Evolutionary conservation across 768 basidiomycete species (phyloP).

Genomic region (Auricularia sp.): DNA sequence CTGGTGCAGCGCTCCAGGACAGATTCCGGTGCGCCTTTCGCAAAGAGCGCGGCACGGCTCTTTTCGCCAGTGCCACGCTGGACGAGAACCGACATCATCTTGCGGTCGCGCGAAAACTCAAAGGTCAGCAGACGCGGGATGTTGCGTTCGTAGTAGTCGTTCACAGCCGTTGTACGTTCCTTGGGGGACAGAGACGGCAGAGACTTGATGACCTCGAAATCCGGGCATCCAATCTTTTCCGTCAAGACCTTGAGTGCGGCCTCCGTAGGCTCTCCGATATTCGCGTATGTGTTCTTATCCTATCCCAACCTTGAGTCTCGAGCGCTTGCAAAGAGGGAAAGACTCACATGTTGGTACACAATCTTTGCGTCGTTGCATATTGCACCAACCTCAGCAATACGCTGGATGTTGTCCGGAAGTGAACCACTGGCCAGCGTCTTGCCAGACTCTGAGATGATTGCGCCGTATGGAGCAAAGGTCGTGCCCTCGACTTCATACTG

Average conservation of each 20-base stretch:
- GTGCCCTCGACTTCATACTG: conserved; percentile 85
- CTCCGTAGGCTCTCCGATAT: conserved; percentile 94
- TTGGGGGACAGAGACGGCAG: conserved; percentile 45
- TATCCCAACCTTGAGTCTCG: conserved; percentile 6
- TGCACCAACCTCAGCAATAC: conserved; percentile 84
- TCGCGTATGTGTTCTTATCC: conserved; percentile 72
- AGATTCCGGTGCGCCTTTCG: conserved; percentile 94
- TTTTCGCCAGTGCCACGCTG: conserved; percentile 38
- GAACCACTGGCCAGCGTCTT: conserved; percentile 41
- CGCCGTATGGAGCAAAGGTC: conserved; percentile 81
- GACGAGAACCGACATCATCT: conserved; percentile 98
- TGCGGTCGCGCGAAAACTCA: conserved; percentile 95
- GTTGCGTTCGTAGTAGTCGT: conserved; percentile 64
- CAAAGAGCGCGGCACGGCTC: conserved; percentile 60
- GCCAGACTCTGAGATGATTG: conserved; percentile 43
- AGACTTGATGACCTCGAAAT: conserved; percentile 45
- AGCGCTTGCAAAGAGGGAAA: not conserved
- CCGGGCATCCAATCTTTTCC: conserved; percentile 81
- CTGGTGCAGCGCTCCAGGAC: conserved; percentile 82
- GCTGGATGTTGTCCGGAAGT: conserved; percentile 50
- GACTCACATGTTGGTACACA: conserved; percentile 63
- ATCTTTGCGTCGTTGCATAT: conserved; percentile 93
- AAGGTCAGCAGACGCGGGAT: conserved; percentile 84
- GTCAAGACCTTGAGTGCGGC: conserved; percentile 90
- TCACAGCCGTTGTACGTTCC: conserved; percentile 72